Conservation (phyloP, 805 yeast genomes). For the Geotrichum ghanense region DNA sequence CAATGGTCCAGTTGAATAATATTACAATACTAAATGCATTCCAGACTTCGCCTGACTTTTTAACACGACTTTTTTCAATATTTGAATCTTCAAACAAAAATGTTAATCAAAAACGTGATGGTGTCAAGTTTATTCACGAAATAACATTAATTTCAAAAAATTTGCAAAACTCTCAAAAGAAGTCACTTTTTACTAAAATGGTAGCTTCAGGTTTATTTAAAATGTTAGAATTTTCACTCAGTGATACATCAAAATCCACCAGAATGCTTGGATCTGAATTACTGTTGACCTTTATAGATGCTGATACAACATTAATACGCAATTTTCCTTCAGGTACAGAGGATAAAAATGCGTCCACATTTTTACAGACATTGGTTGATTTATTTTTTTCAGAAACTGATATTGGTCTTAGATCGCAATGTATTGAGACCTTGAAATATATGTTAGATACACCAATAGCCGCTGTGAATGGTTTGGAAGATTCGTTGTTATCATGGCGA, state of each 20-base stretch:
- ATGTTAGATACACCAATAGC: constrained; percentile 44
- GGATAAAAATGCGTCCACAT: constrained; percentile 6
- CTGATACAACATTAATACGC: constrained; percentile 54
- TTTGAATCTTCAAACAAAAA: constrained; percentile 28
- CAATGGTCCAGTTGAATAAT: constrained; percentile 59
- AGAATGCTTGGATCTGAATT: constrained; percentile 71
- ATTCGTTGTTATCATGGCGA: constrained; percentile 3
- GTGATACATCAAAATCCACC: constrained; percentile 35
- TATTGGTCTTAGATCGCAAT: constrained; percentile 69
- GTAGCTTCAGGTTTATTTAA: constrained; percentile 59
- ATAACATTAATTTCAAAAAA: constrained; percentile 64
- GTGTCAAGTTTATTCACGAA: constrained; percentile 70
- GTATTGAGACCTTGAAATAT: constrained; percentile 70
- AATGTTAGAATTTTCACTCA: constrained; percentile 62
- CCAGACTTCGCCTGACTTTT: constrained; percentile 39
- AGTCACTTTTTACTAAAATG: constrained; percentile 51
- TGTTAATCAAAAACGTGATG: constrained; percentile 40
- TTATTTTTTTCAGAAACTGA: constrained; percentile 52
- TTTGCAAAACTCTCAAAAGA: constrained; percentile 47
- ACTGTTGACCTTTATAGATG: constrained; percentile 70
- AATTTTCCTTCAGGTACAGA: constrained; percentile 3
- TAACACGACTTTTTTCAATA: constrained; percentile 46
- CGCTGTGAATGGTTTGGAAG: not conserved
- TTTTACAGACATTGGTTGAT: constrained; percentile 32
- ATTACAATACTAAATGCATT: constrained; percentile 51